Conservation (phyloP, 805 yeast species). For the Candida gorgasii region DNA sequence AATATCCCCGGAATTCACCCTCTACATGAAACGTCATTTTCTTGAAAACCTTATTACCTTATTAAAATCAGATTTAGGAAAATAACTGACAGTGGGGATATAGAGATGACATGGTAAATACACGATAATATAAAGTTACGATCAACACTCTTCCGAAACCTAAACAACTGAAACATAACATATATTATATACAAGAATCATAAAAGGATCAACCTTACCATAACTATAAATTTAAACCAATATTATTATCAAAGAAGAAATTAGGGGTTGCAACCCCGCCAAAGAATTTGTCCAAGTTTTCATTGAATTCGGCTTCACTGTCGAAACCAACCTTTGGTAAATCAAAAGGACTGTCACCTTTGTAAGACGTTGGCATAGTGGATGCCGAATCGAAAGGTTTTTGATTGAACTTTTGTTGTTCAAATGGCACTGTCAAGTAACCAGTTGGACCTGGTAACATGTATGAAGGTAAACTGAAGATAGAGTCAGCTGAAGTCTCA, state of each 20-base stretch:
- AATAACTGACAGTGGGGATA: too few relatives aligned
- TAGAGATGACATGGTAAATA: too few relatives aligned
- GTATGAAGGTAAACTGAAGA: slow-evolving; percentile 7
- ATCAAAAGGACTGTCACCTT: not conserved
- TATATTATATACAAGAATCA: not conserved
- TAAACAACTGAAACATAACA: not conserved
- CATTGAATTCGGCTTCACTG: slow-evolving; percentile 13
- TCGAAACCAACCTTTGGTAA: slow-evolving; percentile 7
- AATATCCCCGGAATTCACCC: too few relatives aligned
- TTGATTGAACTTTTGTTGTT: not conserved
- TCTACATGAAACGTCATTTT: too few relatives aligned
- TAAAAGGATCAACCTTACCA: not conserved
- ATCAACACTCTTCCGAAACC: not conserved
- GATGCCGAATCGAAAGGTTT: not conserved
- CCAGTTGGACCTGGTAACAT: slow-evolving; percentile 18
- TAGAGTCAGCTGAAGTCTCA: slow-evolving; percentile 1
- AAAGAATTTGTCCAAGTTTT: slow-evolving; percentile 19
- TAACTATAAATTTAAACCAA: slow-evolving; percentile 17
- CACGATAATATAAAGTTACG: not conserved
- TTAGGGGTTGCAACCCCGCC: slow-evolving; percentile 33
- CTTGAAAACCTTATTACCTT: too few relatives aligned
- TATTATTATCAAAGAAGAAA: slow-evolving; percentile 38
- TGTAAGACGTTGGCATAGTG: not conserved
- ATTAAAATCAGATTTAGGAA: too few relatives aligned
- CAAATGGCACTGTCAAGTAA: slow-evolving; percentile 13